phyloP scores from a whole-genome alignment of 1,139 yeast species.

The Debaryomyces coudertii region DNA sequence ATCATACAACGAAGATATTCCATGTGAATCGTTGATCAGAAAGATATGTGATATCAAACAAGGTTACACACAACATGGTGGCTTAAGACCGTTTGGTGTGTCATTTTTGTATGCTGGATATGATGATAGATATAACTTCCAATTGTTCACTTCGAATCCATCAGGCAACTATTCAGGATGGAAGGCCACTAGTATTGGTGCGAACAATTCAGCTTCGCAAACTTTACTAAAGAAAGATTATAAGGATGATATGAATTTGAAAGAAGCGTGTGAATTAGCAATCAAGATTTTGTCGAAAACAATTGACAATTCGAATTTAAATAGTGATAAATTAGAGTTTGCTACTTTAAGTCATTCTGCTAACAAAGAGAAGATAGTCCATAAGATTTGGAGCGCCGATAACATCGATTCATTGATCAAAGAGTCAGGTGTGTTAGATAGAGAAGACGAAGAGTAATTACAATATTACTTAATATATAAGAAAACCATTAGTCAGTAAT shows the following conservation, averaged over 20 bases:
- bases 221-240: slow-evolving; percentile 94
- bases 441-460: slow-evolving; percentile 30
- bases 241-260: slow-evolving; percentile 75
- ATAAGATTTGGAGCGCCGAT: slow-evolving; percentile 76
- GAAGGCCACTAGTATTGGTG: slow-evolving; percentile 98
- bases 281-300: slow-evolving; percentile 92
- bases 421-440: slow-evolving; percentile 68
- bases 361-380: slow-evolving; percentile 55
- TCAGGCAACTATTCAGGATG: slow-evolving; percentile 98
- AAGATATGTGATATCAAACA: slow-evolving; percentile 92
- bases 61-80: slow-evolving; percentile 98
- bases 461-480: slow-evolving; percentile 4
- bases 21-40: slow-evolving; percentile 87
- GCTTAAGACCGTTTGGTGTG: slow-evolving; percentile 97
- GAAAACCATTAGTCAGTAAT: neutral
- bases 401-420: slow-evolving; percentile 78
- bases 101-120: slow-evolving; percentile 95
- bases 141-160: slow-evolving; percentile 93
- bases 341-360: slow-evolving; percentile 67
- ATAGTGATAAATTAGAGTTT: slow-evolving; percentile 87
- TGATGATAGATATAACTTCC: slow-evolving; percentile 88
- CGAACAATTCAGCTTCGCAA: slow-evolving; percentile 95
- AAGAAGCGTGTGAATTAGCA: slow-evolving; percentile 86
- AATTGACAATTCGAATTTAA: slow-evolving; percentile 84
- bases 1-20: slow-evolving; percentile 87